Conservation (phyloP, 2,329 filamentous ascomycete species). For the Tetracladium maxilliforme region DNA sequence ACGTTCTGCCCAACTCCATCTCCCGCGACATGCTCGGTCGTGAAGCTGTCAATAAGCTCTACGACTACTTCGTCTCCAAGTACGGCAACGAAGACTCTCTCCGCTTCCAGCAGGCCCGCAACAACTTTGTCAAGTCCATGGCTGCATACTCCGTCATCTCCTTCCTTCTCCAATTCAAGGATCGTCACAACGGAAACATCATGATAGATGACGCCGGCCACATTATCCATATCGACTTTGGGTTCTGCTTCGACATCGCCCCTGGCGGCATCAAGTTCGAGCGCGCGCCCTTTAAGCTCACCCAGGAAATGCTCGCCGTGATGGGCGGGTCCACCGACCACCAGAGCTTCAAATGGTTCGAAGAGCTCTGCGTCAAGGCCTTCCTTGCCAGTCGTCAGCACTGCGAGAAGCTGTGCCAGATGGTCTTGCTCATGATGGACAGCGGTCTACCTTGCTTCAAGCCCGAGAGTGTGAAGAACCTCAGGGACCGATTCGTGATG, state of each 20-base stretch:
- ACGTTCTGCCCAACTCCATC: constrained; percentile 94
- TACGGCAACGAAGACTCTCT: constrained; percentile 95
- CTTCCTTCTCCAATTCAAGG: constrained; percentile 96
- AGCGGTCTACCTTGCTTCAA: constrained; percentile 96
- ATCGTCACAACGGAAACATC: constrained; percentile 98
- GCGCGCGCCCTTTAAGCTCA: constrained; percentile 95
- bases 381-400: constrained; percentile 83
- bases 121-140: constrained; percentile 99
- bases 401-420: constrained; percentile 75
- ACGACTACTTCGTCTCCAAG: constrained; percentile 95
- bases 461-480: constrained; percentile 84
- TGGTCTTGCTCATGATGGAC: constrained; percentile 91
- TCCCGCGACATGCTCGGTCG: constrained; percentile 97
- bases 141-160: constrained; percentile 96
- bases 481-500: constrained; percentile 81
- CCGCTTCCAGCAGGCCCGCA: constrained; percentile 85
- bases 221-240: constrained; percentile 97
- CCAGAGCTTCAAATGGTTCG: constrained; percentile 89
- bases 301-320: constrained; percentile 94
- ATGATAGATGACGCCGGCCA: constrained; percentile 98
- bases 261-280: constrained; percentile 96
- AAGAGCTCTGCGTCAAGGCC: constrained; percentile 89
- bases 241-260: constrained; percentile 98
- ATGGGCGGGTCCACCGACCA: constrained; percentile 82
- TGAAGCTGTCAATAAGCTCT: constrained; percentile 93